Base-by-base conservation (phyloP, 2,329 filamentous ascomycete species). In the Alternaria gansuensis region DNA sequence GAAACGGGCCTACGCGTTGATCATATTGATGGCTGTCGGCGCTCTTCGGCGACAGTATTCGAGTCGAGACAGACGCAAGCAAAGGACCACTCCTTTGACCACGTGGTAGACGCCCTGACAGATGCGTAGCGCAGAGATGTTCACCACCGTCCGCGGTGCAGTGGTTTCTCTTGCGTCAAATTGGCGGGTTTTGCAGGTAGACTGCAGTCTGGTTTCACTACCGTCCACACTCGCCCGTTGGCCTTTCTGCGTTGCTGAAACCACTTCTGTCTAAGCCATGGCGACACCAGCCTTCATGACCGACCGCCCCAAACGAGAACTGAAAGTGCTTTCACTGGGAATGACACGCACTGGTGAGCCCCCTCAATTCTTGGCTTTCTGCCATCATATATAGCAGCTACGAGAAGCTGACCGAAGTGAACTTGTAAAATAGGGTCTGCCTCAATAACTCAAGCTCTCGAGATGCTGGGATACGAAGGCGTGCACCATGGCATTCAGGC, bases 401-500 rank as follows among this genome's bases (percentile, higher is more conserved):
- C 3, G 29, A 28, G n/a, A 40, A 26, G 41, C 49, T 53, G 28
- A 48, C 28, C 13, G 13, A 11, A 53, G 23, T 11, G 14, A 36
- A 36, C 28, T 11, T 41, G 6, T 10, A 21, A 41, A 54, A 45
- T 14, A 57, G 54, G 54, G 9, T 57, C 54, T 14, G 54, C 49
- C 8, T 57, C 49, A 5, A 57, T 57, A 11, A 48, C 54, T 31
- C 41, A 57, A 53, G 54, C 49, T 24, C 49, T 57, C 36, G 28
- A 48, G n/a, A 48, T 57, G 2, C 4, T 57, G 10, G 49, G 54
- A 48, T 57, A 53, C 8, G 40, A 57, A 48, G 49, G 49, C 21
- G 49, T 57, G 10, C 55, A 57, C 36, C 50, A 54, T 13, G 55
- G 55, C 11, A 57, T 54, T 10, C 29, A 57, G n/a, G 55, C 49